Base-by-base conservation (phyloP, 1,139 yeast species). In the Pichia sp. region DNA sequence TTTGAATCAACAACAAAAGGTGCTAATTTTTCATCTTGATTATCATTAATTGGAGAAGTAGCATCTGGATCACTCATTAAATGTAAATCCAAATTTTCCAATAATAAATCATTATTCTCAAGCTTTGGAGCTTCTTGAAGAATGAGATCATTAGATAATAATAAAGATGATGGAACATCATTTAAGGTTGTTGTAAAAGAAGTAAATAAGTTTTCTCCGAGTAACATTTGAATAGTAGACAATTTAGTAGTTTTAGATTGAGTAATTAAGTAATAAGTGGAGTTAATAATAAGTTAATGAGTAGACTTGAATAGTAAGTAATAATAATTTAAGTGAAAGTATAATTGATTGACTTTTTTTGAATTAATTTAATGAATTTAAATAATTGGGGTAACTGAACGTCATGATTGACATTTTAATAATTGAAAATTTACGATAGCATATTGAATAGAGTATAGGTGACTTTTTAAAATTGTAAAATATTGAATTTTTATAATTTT, bases 1-100 rank as follows among this genome's bases (percentile, higher is more conserved):
- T 77, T 73, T 33, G 82, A 68, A 59, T 78, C 82, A 56, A 80
- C 67, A 53, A 74, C 72, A 54, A 74, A 64, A 25, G 80, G 77
- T 41, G 78, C 55, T 31, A 61, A 27, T 12, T 20, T 10, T 10
- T 32, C 25, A 11, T 59, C 12, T 52, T 43, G 46, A 53, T 55
- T 45, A 57, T 30, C 42, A 33, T 30, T 23, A 12, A 16, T 35
- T 6, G 37, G 29, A 26, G 10, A 25, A 35, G 45, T 23, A 26
- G 35, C 31, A 20, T 30, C 33, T 10, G 35, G 36, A 6, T 24
- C 42, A 34, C 28, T 30, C 12, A 40, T 31, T 23, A 47, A 39
- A 35, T 44, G 31, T 4, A 44, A 47, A 35, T 47, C 50, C 20
- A 47, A 32, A 9, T 37, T 39, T 27, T 43, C 43, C 36, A 45